Evolutionary conservation across 441 rosid genomes (phyloP).

Genomic region (Populus hybrid): DNA sequence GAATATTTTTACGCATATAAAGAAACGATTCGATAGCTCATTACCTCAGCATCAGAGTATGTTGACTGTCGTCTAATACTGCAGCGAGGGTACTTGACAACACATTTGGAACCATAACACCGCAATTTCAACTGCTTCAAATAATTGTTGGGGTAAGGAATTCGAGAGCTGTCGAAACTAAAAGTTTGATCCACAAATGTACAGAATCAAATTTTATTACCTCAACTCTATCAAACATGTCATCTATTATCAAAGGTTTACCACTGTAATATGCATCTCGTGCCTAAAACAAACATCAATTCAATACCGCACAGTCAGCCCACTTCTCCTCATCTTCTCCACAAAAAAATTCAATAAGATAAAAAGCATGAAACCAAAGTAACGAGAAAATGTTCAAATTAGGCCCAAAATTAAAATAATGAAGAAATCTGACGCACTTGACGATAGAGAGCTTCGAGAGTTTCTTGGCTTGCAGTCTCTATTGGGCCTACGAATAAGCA

Average conservation of each 20-base stretch:
- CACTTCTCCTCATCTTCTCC: not conserved
- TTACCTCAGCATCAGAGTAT: conserved; percentile 95
- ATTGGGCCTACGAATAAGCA: conserved; percentile 88
- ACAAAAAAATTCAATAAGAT: not conserved
- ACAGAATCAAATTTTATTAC: conserved; percentile 26
- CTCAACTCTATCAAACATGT: conserved; percentile 99
- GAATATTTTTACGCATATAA: not conserved
- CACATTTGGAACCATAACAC: conserved; percentile 87
- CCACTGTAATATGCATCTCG: conserved; percentile 90
- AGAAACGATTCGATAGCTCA: not conserved
- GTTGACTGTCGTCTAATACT: conserved; percentile 82
- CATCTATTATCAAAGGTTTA: conserved; percentile 79
- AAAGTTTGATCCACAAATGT: not conserved
- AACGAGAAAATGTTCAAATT: not conserved
- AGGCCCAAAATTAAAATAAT: not conserved
- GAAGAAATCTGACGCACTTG: conserved; percentile 42
- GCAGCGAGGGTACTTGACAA: conserved; percentile 93
- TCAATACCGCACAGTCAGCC: not conserved
- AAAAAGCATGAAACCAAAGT: not conserved
- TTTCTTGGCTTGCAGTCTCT: conserved; percentile 88
- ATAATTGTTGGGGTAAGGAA: not conserved
- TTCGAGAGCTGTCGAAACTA: not conserved
- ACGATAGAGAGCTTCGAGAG: conserved; percentile 85
- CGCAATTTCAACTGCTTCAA: conserved; percentile 72
- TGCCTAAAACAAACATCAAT: conserved; percentile 44